A percentile compares a stretch with the other conserved stretches of the same genome.
Conservation (phyloP, 352 stramenopile genomes). For the Phytophthora fragariaefolia region DNA sequence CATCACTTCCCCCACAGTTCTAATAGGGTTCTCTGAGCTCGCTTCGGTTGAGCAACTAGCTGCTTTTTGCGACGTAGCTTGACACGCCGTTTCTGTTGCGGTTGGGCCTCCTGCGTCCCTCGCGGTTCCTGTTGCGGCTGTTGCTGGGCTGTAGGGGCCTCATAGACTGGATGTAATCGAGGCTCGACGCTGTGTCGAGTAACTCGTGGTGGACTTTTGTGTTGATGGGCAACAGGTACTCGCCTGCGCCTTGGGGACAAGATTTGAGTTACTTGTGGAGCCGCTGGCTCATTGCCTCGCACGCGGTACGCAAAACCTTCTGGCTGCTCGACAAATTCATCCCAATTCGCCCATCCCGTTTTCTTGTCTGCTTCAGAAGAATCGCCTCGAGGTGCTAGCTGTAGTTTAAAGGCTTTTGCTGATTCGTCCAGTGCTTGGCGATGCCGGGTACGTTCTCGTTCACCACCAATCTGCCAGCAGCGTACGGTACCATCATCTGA, state of each 20-base stretch:
- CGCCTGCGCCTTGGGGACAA: slow-evolving; percentile 13
- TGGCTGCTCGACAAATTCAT: slow-evolving; percentile 37
- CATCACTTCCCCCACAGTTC: slow-evolving; percentile 45
- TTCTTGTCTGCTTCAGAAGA: slow-evolving; percentile 4
- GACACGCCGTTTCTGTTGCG: slow-evolving; percentile 21
- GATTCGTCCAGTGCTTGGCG: slow-evolving; percentile 2
- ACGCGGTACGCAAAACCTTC: slow-evolving; percentile 41
- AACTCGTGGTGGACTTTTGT: slow-evolving; percentile 32
- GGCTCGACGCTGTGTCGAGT: slow-evolving; percentile 31
- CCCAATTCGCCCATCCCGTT: slow-evolving; percentile 44
- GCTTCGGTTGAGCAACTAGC: slow-evolving; percentile 12
- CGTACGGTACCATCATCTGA: slow-evolving; percentile 76
- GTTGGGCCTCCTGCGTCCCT: not conserved
- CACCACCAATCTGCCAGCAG: slow-evolving; percentile 43
- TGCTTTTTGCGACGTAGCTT: slow-evolving; percentile 26
- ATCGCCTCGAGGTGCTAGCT: slow-evolving; percentile 1
- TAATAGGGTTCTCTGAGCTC: slow-evolving; percentile 47
- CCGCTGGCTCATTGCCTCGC: slow-evolving; percentile 21
- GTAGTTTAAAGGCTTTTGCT: slow-evolving; percentile 26
- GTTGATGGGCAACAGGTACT: slow-evolving; percentile 3
- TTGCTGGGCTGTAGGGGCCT: slow-evolving; percentile 12
- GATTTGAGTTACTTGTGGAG: not conserved
- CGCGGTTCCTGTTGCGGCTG: slow-evolving; percentile 22
- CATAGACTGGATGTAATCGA: slow-evolving; percentile 33
- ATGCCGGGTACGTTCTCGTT: not conserved